Percentiles rank a stretch among this genome's conserved stretches.
phyloP scores from a whole-genome alignment of 371 early-diverging fungal genomes.

The Apophysomyces sp. region DNA sequence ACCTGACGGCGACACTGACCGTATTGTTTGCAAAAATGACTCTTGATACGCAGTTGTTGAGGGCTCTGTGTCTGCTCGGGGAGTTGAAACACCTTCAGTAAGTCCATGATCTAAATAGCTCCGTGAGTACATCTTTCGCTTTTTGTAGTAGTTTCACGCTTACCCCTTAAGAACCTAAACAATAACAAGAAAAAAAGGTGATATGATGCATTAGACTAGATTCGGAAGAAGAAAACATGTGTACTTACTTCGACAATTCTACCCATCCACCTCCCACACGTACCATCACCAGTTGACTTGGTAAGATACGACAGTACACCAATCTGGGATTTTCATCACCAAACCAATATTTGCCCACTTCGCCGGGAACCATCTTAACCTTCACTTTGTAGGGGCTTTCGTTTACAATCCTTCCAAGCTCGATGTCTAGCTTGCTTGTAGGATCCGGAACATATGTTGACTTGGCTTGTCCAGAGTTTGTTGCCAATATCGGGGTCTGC shows the following conservation, averaged over 20 bases:
- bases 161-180: background rate
- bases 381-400: background rate
- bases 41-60: conserved; percentile 4
- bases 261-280: conserved; percentile 24
- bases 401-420: background rate
- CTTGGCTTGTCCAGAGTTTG: conserved; percentile 3
- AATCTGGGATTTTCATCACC: conserved; percentile 63
- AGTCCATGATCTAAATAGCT: conserved; percentile 16
- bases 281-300: conserved; percentile 7
- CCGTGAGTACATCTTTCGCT: background rate
- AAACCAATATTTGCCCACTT: conserved; percentile 65
- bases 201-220: no score
- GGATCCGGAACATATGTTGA: conserved; percentile 27
- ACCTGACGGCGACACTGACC: conserved; percentile 42
- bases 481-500: conserved; percentile 8
- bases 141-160: background rate
- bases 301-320: conserved; percentile 19
- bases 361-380: conserved; percentile 23
- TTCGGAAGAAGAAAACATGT: conserved; percentile 3
- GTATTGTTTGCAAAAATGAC: conserved; percentile 20
- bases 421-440: conserved; percentile 21
- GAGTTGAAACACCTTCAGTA: conserved; percentile 16
- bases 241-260: conserved; percentile 54
- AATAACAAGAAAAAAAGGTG: background rate
- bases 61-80: conserved; percentile 10